Percentiles rank a stretch among this genome's conserved stretches.
These are phyloP conservation scores for Penicillium sp. DNA, from an alignment of 2,329 filamentous ascomycete genomes.

Conservation along the genomic window DNA sequence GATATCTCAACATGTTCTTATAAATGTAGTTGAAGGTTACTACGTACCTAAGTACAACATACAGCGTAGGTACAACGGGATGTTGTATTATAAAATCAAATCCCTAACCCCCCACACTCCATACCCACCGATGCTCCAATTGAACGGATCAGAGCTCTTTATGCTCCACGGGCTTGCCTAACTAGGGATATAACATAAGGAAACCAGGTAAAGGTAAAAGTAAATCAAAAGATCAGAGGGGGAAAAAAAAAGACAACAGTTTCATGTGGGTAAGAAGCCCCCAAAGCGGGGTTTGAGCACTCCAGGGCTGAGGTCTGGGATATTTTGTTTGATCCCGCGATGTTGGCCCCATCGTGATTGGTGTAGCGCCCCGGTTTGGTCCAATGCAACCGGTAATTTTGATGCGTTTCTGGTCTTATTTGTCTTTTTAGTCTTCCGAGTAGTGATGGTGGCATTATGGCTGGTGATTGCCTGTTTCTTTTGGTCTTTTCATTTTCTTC, in stretches of 20 bases:
- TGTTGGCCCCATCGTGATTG: background rate
- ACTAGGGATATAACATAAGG: background rate
- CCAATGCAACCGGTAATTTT: background rate
- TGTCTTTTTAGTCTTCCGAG: background rate
- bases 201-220: background rate
- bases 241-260: background rate
- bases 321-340: background rate
- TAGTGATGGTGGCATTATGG: background rate
- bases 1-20: background rate
- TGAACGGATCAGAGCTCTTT: background rate
- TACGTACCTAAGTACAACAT: no score
- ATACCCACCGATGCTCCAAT: background rate
- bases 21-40: no score
- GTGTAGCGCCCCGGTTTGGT: background rate
- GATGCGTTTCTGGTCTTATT: background rate
- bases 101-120: background rate
- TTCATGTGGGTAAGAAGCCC: background rate
- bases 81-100: background rate
- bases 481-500: background rate
- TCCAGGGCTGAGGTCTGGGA: background rate
- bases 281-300: constrained; percentile 6
- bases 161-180: background rate
- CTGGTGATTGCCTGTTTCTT: no score
- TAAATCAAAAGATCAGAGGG: no score
- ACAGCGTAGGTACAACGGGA: no score